These are phyloP conservation scores for Colletotrichum sp. DNA, from an alignment of 2,329 filamentous ascomycete genomes.

Conservation along the genomic window DNA sequence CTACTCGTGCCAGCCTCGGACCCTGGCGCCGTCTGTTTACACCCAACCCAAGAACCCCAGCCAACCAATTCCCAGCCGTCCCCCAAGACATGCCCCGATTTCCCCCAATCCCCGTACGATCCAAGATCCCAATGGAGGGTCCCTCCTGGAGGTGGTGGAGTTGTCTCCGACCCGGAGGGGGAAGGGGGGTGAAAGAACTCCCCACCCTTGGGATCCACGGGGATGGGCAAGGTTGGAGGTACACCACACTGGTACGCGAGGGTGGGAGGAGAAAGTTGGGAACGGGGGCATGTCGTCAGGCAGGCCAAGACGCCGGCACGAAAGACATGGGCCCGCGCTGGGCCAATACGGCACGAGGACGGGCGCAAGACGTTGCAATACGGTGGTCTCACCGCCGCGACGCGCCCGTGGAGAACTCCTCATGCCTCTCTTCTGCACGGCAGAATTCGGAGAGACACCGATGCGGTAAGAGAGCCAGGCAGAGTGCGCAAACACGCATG, in stretches of 20 bases:
- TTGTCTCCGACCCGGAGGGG: neutral
- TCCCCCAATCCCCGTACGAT: constrained; percentile 20
- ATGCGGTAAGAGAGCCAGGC: neutral
- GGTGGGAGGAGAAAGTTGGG: neutral
- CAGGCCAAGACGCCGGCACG: constrained; percentile 5
- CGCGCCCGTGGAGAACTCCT: constrained; percentile 7
- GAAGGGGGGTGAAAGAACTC: neutral
- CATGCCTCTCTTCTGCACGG: neutral
- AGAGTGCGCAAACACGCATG: neutral
- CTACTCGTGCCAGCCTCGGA: constrained; percentile 14
- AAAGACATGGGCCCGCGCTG: neutral
- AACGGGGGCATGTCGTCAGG: constrained; percentile 12
- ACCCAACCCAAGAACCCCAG: constrained; percentile 14
- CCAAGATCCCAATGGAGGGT: constrained; percentile 17
- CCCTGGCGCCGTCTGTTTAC: constrained; percentile 13
- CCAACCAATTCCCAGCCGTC: constrained; percentile 15
- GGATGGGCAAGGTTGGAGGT: neutral
- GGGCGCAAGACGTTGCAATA: neutral
- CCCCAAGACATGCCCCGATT: constrained; percentile 11
- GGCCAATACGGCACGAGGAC: constrained; percentile 13
- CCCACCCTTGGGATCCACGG: constrained; percentile 3
- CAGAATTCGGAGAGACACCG: constrained; percentile 19
- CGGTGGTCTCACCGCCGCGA: constrained; percentile 16
- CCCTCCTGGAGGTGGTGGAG: constrained; percentile 1
- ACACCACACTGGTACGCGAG: neutral